These are phyloP conservation scores for Massariosphaeria phaeospora DNA, from an alignment of 495 filamentous ascomycete species.

Conservation along the genomic window DNA sequence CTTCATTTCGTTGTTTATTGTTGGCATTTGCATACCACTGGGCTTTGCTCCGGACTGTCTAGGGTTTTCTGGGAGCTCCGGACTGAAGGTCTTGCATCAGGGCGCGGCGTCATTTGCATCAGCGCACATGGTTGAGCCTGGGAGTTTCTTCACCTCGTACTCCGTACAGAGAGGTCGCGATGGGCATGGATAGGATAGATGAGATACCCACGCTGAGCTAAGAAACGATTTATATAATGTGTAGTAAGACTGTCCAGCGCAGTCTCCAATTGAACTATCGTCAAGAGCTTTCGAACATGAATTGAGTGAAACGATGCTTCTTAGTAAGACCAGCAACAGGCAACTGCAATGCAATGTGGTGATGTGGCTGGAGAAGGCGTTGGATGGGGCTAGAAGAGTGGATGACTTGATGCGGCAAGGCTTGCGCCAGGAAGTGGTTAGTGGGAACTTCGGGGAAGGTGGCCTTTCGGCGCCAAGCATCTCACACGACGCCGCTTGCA, in stretches of 20 bases:
- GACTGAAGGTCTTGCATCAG: not conserved
- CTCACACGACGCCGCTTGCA: not conserved
- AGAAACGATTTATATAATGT: no score
- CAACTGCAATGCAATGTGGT: no score
- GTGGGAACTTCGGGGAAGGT: slow-evolving; percentile 8
- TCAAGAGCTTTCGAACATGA: no score
- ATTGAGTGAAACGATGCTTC: no score
- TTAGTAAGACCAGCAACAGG: no score
- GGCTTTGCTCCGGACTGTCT: no score
- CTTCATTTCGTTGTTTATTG: not conserved
- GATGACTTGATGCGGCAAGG: slow-evolving; percentile 1
- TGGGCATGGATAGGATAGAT: slow-evolving; percentile 2
- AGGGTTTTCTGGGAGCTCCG: not conserved
- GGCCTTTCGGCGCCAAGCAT: slow-evolving; percentile 10
- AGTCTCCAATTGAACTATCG: no score
- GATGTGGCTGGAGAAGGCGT: slow-evolving; percentile 7
- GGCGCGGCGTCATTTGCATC: not conserved
- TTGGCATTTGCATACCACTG: slow-evolving; percentile 13
- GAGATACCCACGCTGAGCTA: slow-evolving; percentile 15
- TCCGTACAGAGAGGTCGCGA: no score
- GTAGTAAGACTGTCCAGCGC: no score
- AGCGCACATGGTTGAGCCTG: not conserved
- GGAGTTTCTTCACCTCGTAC: not conserved
- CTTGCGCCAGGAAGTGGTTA: no score
- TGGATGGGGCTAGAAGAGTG: slow-evolving; percentile 10